These are phyloP conservation scores for Escovopsis weberi DNA, from an alignment of 2,329 filamentous ascomycete genomes.

Conservation along the genomic window DNA sequence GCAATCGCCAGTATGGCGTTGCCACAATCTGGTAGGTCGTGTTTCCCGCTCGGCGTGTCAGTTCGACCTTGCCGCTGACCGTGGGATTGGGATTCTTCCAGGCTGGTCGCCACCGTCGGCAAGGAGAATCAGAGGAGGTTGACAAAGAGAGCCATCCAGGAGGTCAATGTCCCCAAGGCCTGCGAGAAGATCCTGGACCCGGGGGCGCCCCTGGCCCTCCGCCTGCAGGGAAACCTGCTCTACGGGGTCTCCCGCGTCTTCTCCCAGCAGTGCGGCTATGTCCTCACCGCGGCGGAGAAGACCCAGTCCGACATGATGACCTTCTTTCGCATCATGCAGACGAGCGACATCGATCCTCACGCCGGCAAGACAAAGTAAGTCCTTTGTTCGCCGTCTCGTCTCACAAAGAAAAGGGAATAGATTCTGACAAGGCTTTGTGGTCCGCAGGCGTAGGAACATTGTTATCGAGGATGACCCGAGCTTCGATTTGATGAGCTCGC, in stretches of 20 bases:
- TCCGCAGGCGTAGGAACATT: constrained; percentile 56
- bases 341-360: constrained; percentile 49
- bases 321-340: constrained; percentile 42
- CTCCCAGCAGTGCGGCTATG: constrained; percentile 72
- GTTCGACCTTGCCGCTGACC: neutral
- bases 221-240: constrained; percentile 78
- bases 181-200: constrained; percentile 75
- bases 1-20: constrained; percentile 75
- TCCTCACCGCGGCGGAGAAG: constrained; percentile 65
- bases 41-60: neutral
- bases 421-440: neutral
- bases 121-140: constrained; percentile 59
- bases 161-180: constrained; percentile 74
- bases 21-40: constrained; percentile 77
- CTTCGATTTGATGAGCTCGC: constrained; percentile 34
- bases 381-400: neutral
- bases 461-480: constrained; percentile 68
- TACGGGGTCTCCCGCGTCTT: constrained; percentile 79
- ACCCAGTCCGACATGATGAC: constrained; percentile 59
- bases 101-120: constrained; percentile 84
- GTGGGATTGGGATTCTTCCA: constrained; percentile 25
- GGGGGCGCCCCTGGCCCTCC: constrained; percentile 73
- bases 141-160: constrained; percentile 72
- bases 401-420: neutral
- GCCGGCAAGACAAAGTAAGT: constrained; percentile 59